These are phyloP conservation scores for Stemphylium vesicarium DNA, from an alignment of 2,329 filamentous ascomycete species.

Conservation along the genomic window DNA sequence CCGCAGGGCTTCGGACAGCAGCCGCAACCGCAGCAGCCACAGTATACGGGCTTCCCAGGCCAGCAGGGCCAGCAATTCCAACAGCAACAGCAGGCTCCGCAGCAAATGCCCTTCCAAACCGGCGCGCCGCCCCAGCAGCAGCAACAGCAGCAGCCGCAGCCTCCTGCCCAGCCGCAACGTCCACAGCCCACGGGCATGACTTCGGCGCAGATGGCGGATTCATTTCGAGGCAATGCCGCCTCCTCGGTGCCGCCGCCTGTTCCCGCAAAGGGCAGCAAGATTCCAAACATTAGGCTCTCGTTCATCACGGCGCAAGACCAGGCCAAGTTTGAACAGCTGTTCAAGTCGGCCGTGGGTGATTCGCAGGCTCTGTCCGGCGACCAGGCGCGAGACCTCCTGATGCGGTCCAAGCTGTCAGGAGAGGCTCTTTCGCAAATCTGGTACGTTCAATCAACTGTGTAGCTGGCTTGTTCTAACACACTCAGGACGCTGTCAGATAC, in stretches of 20 bases:
- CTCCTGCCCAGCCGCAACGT: slow-evolving; percentile 52
- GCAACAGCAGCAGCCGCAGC: slow-evolving; percentile 66
- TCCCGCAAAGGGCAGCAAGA: slow-evolving; percentile 73
- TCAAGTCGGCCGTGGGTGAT: slow-evolving; percentile 91
- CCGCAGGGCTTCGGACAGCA: slow-evolving; percentile 55
- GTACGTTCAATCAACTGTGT: slow-evolving; percentile 55
- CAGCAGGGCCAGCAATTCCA: slow-evolving; percentile 53
- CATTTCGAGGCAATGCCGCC: slow-evolving; percentile 56
- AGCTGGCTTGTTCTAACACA: slow-evolving; percentile 22
- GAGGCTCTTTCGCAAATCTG: slow-evolving; percentile 92
- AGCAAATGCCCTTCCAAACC: slow-evolving; percentile 48
- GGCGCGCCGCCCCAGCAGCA: slow-evolving; percentile 63
- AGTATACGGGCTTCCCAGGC: slow-evolving; percentile 58
- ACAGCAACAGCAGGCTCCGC: slow-evolving; percentile 62
- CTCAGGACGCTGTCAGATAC: slow-evolving; percentile 88
- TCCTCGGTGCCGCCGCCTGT: slow-evolving; percentile 62
- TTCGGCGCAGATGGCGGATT: slow-evolving; percentile 68
- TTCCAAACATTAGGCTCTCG: slow-evolving; percentile 90
- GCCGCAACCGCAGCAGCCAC: slow-evolving; percentile 50
- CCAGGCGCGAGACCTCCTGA: slow-evolving; percentile 85
- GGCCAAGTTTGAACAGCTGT: slow-evolving; percentile 95
- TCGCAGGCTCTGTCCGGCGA: slow-evolving; percentile 86
- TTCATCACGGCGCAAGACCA: slow-evolving; percentile 97
- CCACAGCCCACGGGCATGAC: slow-evolving; percentile 66
- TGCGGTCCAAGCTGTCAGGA: slow-evolving; percentile 87